These are phyloP conservation scores for Suhomyces vadensis DNA, from an alignment of 805 yeast genomes.

Conservation along the genomic window DNA sequence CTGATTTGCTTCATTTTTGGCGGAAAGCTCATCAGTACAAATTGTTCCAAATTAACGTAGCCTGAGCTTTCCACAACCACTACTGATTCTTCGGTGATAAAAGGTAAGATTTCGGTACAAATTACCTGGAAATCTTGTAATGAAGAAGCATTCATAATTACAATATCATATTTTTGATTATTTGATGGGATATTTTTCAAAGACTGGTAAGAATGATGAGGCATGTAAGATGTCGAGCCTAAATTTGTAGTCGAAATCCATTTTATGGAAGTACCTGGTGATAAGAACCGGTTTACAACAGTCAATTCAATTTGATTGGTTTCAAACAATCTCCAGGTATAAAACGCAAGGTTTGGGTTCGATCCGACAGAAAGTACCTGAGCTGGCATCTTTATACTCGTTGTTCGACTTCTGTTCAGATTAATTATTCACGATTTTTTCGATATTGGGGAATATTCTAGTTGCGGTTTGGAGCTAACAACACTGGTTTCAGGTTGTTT, in stretches of 20 bases:
- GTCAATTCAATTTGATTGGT: constrained; percentile 41
- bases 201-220: constrained; percentile 16
- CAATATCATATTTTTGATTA: constrained; percentile 31
- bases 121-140: constrained; percentile 40
- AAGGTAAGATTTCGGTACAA: constrained; percentile 26
- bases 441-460: no score
- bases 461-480: no score
- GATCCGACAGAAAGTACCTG: constrained; percentile 44
- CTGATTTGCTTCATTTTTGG: constrained; percentile 29
- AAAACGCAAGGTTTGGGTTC: constrained; percentile 59
- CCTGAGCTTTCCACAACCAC: constrained; percentile 70
- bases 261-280: constrained; percentile 16
- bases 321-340: constrained; percentile 56
- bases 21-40: constrained; percentile 49
- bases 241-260: constrained; percentile 19
- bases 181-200: constrained; percentile 13
- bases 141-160: constrained; percentile 35
- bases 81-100: constrained; percentile 42
- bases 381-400: neutral
- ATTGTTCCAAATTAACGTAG: constrained; percentile 71
- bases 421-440: no score
- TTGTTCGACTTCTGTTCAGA: no score
- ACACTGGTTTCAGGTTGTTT: no score
- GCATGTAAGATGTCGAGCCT: constrained; percentile 14
- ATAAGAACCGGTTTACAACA: constrained; percentile 32